phyloP scores from a whole-genome alignment of 371 early-diverging fungal species.

The Mortierella sp. region DNA sequence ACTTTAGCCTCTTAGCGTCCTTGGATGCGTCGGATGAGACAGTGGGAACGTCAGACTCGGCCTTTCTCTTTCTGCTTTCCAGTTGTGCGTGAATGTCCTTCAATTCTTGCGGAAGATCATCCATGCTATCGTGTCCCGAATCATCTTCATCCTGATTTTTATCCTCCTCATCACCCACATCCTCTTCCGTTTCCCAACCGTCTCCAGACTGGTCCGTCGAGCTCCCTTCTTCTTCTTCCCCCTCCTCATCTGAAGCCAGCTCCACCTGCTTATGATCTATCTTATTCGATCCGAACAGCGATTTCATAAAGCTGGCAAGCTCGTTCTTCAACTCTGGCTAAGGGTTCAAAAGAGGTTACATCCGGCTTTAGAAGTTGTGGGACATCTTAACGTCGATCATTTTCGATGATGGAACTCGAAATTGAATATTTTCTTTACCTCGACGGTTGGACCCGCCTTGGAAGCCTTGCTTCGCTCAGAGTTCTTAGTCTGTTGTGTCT shows the following conservation, averaged over 20 bases:
- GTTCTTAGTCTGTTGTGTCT: conserved; percentile 3
- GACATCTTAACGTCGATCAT: no score
- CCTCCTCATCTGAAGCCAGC: conserved; percentile 28
- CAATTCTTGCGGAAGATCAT: conserved; percentile 46
- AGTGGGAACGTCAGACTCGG: not conserved
- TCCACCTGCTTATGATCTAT: conserved; percentile 21
- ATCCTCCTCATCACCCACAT: conserved; percentile 4
- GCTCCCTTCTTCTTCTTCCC: conserved; percentile 18
- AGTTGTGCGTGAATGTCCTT: conserved; percentile 31
- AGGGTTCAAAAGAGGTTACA: not conserved
- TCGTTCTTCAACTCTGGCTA: conserved; percentile 39
- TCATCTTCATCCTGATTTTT: conserved; percentile 20
- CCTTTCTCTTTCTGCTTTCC: conserved; percentile 27
- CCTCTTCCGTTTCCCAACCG: no score
- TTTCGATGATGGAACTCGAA: no score
- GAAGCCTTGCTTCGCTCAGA: not conserved
- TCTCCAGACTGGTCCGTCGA: no score
- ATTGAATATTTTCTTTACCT: no score
- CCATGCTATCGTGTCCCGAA: conserved; percentile 50
- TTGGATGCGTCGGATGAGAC: conserved; percentile 1
- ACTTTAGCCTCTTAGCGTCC: conserved; percentile 17
- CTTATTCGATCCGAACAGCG: conserved; percentile 32
- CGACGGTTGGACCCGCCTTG: not conserved
- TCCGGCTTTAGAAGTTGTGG: not conserved
- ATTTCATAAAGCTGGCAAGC: conserved; percentile 41